Evolutionary conservation across 2,329 filamentous ascomycete species (phyloP), one percentile per base, ranked within the genome.

Genomic region (Cladosporium phlei): DNA sequence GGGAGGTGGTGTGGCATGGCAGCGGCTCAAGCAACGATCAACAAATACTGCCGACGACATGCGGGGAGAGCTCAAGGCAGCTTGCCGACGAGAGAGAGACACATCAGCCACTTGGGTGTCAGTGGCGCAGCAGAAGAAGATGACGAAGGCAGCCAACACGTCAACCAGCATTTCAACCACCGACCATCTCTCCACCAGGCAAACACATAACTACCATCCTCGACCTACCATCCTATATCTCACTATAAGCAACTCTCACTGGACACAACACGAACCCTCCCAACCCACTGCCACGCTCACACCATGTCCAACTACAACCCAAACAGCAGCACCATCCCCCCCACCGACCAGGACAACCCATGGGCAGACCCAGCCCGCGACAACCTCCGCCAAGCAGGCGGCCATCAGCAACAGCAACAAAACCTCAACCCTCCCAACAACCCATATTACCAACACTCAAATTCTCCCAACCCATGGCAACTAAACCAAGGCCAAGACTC

Each of bases 391-490:
- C 38, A 35, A 34, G 21, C 35, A 5, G 32, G 37, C 29, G 32
- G 32, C 42, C 19, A 22, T 10, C 34, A 37, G 11, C 20, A 22
- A 10, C 19, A 37, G n/a, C 14, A 32, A 20, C 21, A 35, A 33
- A 25, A 19, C 35, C 19, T 14, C 30, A 42, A 21, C 24, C 29
- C 35, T 12, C 24, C 25, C 32, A 47, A 47, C 24, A 48, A 48
- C 38, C 46, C 46, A 16, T 48, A 29, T 32, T 44, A 44, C 38
- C 46, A 48, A 30, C 46, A 48, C 30, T 32, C 38, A 40, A 28
- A 34, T 28, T 48, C 46, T 10, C 38, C 46, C 4, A 48, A 48
- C 32, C 46, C 46, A 4, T 48, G 46, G 46, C 35, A 42, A 38
- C 34, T 38, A 24, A 38, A 33, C n/a, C 46, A 48, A 48, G 22